Percentiles rank a stretch among this genome's conserved stretches.
Conservation (phyloP, 75 land plant genomes). For the Cupressus sempervirens region DNA sequence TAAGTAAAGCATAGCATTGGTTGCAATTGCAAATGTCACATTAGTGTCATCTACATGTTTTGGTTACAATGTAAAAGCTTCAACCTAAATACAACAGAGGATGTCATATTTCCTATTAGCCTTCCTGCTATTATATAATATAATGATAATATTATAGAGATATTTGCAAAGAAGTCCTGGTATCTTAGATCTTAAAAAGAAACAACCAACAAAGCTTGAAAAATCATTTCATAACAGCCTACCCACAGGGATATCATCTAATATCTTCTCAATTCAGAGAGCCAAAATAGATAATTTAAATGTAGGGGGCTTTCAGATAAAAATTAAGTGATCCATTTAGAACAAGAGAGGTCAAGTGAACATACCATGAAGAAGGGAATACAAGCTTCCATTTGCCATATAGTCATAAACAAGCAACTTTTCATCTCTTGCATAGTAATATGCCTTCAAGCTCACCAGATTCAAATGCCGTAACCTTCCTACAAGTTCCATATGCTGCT, state of each 20-base stretch:
- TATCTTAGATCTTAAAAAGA: not conserved
- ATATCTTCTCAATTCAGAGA: not conserved
- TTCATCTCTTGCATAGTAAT: constrained; percentile 81
- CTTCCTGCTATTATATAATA: not conserved
- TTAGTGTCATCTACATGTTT: no score
- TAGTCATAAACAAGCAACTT: constrained; percentile 76
- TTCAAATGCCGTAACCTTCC: constrained; percentile 59
- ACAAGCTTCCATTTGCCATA: constrained; percentile 81
- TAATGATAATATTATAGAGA: not conserved
- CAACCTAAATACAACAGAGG: not conserved
- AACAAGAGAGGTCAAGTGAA: not conserved
- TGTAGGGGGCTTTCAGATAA: not conserved
- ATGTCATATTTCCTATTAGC: not conserved
- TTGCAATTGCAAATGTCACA: not conserved
- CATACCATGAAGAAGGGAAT: constrained; percentile 78
- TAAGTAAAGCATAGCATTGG: not conserved
- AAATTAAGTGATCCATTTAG: not conserved
- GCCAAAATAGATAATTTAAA: not conserved
- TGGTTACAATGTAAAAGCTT: no score
- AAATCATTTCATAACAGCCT: not conserved
- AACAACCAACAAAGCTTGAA: not conserved
- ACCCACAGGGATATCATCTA: not conserved
- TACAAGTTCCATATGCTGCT: constrained; percentile 71
- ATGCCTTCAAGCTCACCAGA: constrained; percentile 57
- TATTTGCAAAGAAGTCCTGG: not conserved